phyloP scores from a whole-genome alignment of 139 green algal genomes.

The Picochlorum sp. region DNA sequence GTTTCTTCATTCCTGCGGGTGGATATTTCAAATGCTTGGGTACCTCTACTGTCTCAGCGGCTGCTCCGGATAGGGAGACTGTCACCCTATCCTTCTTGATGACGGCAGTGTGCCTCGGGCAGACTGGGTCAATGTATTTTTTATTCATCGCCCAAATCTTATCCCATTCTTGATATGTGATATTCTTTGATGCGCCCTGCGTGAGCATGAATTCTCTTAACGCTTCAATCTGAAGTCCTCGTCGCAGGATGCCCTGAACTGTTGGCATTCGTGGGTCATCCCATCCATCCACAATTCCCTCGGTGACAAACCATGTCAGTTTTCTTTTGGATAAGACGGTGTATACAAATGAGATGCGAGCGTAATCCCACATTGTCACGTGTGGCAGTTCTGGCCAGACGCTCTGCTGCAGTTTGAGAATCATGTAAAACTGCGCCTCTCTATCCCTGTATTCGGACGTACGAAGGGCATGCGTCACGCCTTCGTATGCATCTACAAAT shows the following conservation, averaged over 20 bases:
- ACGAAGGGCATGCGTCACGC: constrained; percentile 93
- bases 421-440: constrained; percentile 82
- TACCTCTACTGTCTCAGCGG: constrained; percentile 47
- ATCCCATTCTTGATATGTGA: constrained; percentile 91
- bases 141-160: constrained; percentile 99
- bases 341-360: constrained; percentile 61
- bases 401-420: constrained; percentile 63
- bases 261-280: constrained; percentile 94
- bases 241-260: constrained; percentile 63
- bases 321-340: constrained; percentile 95
- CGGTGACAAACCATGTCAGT: constrained; percentile 90
- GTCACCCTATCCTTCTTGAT: constrained; percentile 30
- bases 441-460: constrained; percentile 91
- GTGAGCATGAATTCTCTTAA: constrained; percentile 92
- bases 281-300: constrained; percentile 81
- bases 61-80: constrained; percentile 54
- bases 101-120: constrained; percentile 83
- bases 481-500: constrained; percentile 88
- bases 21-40: constrained; percentile 89
- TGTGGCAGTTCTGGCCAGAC: constrained; percentile 63
- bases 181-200: constrained; percentile 89
- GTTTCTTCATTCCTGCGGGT: constrained; percentile 65
- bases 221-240: constrained; percentile 47
- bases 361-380: constrained; percentile 96
- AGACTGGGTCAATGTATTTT: constrained; percentile 74